These are phyloP conservation scores for Rhododendron griersonianum DNA, from an alignment of 148 eudicot species.

Conservation along the genomic window DNA sequence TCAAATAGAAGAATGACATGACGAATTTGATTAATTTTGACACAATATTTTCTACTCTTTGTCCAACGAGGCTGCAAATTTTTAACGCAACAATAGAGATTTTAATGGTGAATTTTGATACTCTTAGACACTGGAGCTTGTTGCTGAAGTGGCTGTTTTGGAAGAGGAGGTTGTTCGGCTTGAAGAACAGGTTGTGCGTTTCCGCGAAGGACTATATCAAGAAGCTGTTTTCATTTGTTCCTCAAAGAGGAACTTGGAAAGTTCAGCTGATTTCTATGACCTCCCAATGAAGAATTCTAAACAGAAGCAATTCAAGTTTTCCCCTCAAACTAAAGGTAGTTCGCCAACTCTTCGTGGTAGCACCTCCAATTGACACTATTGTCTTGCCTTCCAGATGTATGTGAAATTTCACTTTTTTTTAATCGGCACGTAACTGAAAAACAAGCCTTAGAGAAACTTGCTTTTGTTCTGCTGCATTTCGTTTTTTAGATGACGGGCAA, in stretches of 20 bases:
- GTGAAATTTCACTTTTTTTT: background rate
- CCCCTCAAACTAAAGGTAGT: conserved; percentile 10
- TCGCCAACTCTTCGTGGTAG: conserved; percentile 25
- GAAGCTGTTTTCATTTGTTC: conserved; percentile 1
- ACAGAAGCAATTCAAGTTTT: conserved; percentile 28
- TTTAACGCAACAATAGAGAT: background rate
- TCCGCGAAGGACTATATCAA: conserved; percentile 21
- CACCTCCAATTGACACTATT: background rate
- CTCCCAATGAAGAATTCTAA: conserved; percentile 20
- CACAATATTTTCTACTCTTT: background rate
- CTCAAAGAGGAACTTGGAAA: background rate
- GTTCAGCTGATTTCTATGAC: conserved; percentile 27
- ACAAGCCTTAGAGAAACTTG: background rate
- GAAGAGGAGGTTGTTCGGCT: conserved; percentile 85
- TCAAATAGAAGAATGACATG: background rate
- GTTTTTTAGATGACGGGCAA: conserved; percentile 27
- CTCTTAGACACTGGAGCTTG: conserved; percentile 61
- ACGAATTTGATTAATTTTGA: background rate
- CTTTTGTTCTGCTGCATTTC: background rate
- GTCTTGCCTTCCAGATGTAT: conserved; percentile 22
- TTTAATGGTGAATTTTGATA: conserved; percentile 2
- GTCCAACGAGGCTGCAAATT: background rate
- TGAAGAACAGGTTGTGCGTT: conserved; percentile 65
- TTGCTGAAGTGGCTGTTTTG: conserved; percentile 85
- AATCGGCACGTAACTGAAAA: background rate